Base-by-base conservation (phyloP, 345 rosid species). In the Carallia brachiata region DNA sequence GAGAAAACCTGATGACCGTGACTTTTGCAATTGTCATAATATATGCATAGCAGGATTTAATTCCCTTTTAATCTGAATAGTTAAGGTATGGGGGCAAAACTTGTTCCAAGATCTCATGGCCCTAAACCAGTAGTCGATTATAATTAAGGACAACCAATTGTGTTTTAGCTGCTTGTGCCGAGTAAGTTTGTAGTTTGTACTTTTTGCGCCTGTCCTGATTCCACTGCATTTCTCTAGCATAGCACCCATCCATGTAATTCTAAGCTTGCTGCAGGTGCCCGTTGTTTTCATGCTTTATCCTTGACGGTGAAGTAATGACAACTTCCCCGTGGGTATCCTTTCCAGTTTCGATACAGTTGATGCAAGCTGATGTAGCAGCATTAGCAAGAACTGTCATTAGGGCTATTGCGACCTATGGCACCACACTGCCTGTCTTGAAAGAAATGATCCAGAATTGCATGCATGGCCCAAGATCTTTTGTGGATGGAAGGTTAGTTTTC, bases 401-500 rank as follows among this genome's bases (percentile, higher is more conserved):
- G 77, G 98, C 90, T 19, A 73, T 91, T 30, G 80, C 76, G 72
- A 72, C 81, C 60, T 88, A 76, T 50, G 95, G 82, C 31, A 87
- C 93, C 32, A 60, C 23, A 23, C 23, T 23, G 23, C 23, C 84
- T 6, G 88, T 84, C 68, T 61, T 87, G 66, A 74, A 72, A 70
- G 95, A 94, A 81, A 91, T 94, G 88, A 84, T 88, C 62, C 81
- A 72, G 76, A 94, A 86, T 67, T 85, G 97, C 74, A 94, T 85
- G 97, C 74, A 94, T 91, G 98, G 85, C 88, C 47, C 90, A 83
- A 76, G 97, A 94, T 69, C 80, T 90, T 63, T 94, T 95, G 37
- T 94, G 97, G 97, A 91, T 94, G 97, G 97, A 91, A 94, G 96
- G 98, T 91, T 27, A 77, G 90, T 78, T 61, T 53, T 63, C 31